Base-by-base conservation (phyloP, 192 early-diverging fungal genomes). In the Martensiomyces pterosporus region DNA sequence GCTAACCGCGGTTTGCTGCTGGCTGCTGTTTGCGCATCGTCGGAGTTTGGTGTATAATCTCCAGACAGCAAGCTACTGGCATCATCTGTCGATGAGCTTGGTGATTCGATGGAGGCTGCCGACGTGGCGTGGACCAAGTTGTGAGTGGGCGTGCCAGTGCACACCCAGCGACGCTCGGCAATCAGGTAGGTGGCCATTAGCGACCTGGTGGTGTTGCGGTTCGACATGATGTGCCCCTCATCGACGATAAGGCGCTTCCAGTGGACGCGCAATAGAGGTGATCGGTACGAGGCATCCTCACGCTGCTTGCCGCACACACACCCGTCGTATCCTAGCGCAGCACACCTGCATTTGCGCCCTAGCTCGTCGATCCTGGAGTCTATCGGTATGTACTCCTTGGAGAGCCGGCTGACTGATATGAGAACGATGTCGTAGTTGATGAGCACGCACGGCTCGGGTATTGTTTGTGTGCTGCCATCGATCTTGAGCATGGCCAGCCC, bases 191-290 rank as follows among this genome's bases (percentile, higher is more conserved):
- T 57, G 3, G 83, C 82, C 17, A 86, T 49, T 7, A 75, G 52
- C 5, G 73, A 64, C 24, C 71, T 47, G 9, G 59, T 49, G 57
- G 80, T 50, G 50, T 66, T 47, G 62, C 60, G 73, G 13, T 68
- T 43, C 3, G 80, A 77, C 79, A 92, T 76, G 25, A 75, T 70
- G 39, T 91, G 87, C 6, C 90, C 90, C 46, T 93, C 90, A 46
- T 93, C 90, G 9, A 91, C 82, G 45, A 93, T 84, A 17, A 93
- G 47, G 16, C 90, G 68, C 43, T 87, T 80, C 86, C 87, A 93
- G 15, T 81, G 80, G 2, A 93, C 69, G 16, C 79, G 73, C 32
- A 84, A 74, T 4, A 92, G 60, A 17, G 90, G 87, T 2, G 87
- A 88, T 13, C 77, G 56, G 33, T 65, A 61, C 2, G 37, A 13